Evolutionary conservation across 805 yeast species (phyloP).

Genomic region (Yamadazyma kitorensis): DNA sequence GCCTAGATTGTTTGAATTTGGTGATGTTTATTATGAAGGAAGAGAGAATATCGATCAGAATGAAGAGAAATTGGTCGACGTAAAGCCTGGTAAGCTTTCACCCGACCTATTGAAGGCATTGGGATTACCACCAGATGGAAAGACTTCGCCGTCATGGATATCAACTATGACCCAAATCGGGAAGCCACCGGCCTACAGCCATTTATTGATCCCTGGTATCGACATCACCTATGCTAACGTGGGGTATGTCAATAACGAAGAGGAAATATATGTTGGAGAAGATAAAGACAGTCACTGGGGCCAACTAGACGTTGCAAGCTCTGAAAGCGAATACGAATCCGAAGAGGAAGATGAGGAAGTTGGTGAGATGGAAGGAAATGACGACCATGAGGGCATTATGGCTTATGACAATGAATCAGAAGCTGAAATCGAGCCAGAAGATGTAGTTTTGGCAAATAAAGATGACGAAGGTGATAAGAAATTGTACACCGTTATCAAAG

Average conservation of each 20-base stretch:
- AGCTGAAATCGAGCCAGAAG: constrained; percentile 3
- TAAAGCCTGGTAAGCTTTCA: constrained; percentile 71
- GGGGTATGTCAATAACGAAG: constrained; percentile 25
- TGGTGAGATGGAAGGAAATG: constrained; percentile 47
- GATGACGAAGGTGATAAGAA: constrained; percentile 4
- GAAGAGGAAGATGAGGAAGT: constrained; percentile 53
- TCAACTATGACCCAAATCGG: constrained; percentile 66
- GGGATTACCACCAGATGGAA: constrained; percentile 52
- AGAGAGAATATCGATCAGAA: constrained; percentile 50
- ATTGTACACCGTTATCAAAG: constrained; percentile 21
- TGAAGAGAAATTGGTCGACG: constrained; percentile 28
- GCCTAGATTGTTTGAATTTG: constrained; percentile 66
- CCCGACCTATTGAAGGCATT: constrained; percentile 61
- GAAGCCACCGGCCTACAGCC: constrained; percentile 79
- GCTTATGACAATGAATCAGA: constrained; percentile 5
- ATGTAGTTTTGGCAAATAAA: constrained; percentile 6
- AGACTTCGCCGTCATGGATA: constrained; percentile 75
- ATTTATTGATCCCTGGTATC: constrained; percentile 53
- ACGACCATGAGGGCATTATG: constrained; percentile 19
- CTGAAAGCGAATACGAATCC: constrained; percentile 49
- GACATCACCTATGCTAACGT: constrained; percentile 34
- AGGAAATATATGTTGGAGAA: constrained; percentile 12
- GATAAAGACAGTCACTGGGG: constrained; percentile 31
- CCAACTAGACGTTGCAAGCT: constrained; percentile 27
- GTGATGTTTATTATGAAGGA: constrained; percentile 81